Base-by-base conservation (phyloP, 2,329 filamentous ascomycete species). In the Diatrype stigma region DNA sequence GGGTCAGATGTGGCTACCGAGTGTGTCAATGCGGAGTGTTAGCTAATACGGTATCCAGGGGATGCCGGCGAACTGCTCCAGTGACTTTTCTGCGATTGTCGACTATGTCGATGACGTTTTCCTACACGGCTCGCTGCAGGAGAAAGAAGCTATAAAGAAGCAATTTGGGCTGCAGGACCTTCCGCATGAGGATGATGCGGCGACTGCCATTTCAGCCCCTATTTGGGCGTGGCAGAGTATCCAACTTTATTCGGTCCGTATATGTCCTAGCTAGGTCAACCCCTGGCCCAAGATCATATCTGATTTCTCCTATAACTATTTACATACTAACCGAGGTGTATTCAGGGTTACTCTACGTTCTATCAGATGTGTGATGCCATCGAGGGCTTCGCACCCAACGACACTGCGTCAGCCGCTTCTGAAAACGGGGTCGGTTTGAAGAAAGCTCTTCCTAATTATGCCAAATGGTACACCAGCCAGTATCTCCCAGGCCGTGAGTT, bases 41-140 rank as follows among this genome's bases (percentile, higher is more conserved):
- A 37, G 34, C 34, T 37, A 7, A 37, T 12, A 16, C 12, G 14
- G 14, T 7, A 16, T 16, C n/a, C 16, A 59, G 30, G 80, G 79
- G 7, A 82, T 84, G 78, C 73, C 81, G 6, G 62, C 70, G 57
- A 84, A 84, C 63, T 84, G 81, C 67, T 81, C 75, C 60, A 67
- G 60, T 2, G 79, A 82, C 59, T 65, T 82, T 28, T 63, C 70
- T 1, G 67, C 70, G 3, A 78, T 84, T 17, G 69, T 82, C 35
- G 71, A 78, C 8, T 67, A 84, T 56, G 69, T 84, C n/a, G 80
- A 85, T 60, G 67, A 64, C 48, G 69, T 77, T 23, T 67, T 73
- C 19, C 62, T 65, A 21, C 67, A 70, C 28, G 75, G 76, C 16
- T 73, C 69, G 2, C 64, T 64, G 10, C 66, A 68, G 8, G 69